Base-by-base conservation (phyloP, 345 rosid genomes). In the Dipteronia dyeriana region DNA sequence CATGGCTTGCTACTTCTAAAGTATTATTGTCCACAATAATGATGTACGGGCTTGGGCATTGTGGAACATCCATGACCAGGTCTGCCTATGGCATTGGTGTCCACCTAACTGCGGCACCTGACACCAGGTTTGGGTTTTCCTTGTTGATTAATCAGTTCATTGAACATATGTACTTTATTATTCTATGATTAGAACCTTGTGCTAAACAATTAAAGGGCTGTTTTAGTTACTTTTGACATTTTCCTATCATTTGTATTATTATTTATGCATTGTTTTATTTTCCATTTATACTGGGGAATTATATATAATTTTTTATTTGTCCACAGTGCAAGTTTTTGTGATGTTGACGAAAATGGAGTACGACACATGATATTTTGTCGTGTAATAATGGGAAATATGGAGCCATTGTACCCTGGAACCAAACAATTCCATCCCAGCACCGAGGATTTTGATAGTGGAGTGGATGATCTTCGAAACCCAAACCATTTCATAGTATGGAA, bases 301-400 rank as follows among this genome's bases (percentile, higher is more conserved):
- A 66, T 60, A 74, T 82, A 71, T 64, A 72, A 71, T 70, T 66
- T 59, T 75, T 17, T 45, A 71, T 80, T 75, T 81, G 79, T 76
- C 70, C 78, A 73, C 92, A 96, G 99, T 89, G 97, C 93, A 54
- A 90, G 80, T 12, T 82, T 78, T 75, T 92, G 93, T 87, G 98
- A 89, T 94, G 82, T 86, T 90, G 99, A 96, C 79, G 95, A 94
- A 90, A 89, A 88, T 68, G 98, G 92, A 22, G 84, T 90, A 14
- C 87, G 79, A 16, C 78, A 92, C 80, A 73, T 96, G 84, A 83
- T 94, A 47, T 82, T 91, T 20, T 94, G 98, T 65, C 94, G 94
- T 78, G 93, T 94, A 68, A 90, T 96, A 81, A 78, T 94, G 97
- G 99, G 99, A 74, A 92, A 84, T 13, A 88, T 90, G 89, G 99